Conservation (phyloP, 2,329 filamentous ascomycete species). For the Penicillium sp. region DNA sequence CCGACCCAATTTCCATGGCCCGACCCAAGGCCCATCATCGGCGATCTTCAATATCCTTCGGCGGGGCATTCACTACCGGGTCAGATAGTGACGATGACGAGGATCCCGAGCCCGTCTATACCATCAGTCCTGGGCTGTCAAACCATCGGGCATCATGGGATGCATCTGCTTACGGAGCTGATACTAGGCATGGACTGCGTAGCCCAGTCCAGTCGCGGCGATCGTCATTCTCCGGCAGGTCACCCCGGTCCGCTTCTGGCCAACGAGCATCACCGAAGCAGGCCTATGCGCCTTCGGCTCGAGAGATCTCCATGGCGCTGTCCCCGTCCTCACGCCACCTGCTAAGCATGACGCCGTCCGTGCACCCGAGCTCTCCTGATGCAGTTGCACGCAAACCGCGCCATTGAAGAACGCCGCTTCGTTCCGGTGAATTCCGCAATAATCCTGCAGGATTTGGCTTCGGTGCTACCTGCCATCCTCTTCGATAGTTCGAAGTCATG, state of each 20-base stretch:
- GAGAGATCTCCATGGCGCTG: conserved; percentile 22
- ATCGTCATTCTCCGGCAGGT: conserved; percentile 21
- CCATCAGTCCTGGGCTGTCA: neutral
- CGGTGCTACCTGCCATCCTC: neutral
- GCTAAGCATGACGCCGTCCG: conserved; percentile 24
- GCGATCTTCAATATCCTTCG: conserved; percentile 2
- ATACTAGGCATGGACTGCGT: conserved; percentile 1
- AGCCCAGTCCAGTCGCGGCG: conserved; percentile 20
- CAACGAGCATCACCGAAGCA: conserved; percentile 15
- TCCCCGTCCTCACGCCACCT: conserved; percentile 23
- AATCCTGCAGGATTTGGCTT: no score
- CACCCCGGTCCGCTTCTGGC: conserved; percentile 5
- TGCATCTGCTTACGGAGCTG: conserved; percentile 1
- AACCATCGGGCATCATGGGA: conserved; percentile 14
- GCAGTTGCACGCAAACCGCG: conserved; percentile 7
- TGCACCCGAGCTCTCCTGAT: conserved; percentile 18
- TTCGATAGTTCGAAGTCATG: neutral
- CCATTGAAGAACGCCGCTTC: conserved; percentile 1
- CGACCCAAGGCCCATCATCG: conserved; percentile 8
- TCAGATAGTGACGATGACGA: conserved; percentile 24
- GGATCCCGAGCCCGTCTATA: conserved; percentile 7
- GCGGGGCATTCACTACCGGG: conserved; percentile 14
- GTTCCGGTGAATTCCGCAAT: neutral
- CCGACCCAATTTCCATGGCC: conserved; percentile 9
- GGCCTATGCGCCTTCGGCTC: conserved; percentile 10